These are phyloP conservation scores for Rhizopogon roseolus DNA, from an alignment of 768 basidiomycete genomes.

Conservation along the genomic window DNA sequence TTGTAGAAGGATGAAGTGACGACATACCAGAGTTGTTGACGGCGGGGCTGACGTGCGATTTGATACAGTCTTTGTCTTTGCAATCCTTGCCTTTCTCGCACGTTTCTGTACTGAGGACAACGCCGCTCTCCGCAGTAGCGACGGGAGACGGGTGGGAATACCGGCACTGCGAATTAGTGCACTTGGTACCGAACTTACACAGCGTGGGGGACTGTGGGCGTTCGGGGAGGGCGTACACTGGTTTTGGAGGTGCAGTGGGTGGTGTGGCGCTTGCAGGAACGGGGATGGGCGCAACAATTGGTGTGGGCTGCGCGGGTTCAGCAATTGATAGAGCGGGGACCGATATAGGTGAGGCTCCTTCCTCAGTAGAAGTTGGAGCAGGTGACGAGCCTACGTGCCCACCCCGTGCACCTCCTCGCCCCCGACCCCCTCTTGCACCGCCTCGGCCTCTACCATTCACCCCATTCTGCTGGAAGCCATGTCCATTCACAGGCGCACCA, in stretches of 20 bases:
- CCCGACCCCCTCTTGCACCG: conserved; percentile 41
- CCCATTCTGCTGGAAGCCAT: conserved; percentile 14
- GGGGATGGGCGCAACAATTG: conserved; percentile 22
- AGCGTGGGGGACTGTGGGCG: conserved; percentile 84
- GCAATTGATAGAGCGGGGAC: conserved; percentile 9
- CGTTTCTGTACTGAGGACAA: conserved; percentile 90
- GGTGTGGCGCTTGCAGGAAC: conserved; percentile 17
- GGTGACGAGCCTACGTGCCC: conserved; percentile 27
- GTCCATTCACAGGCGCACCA: conserved; percentile 20
- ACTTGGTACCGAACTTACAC: conserved; percentile 91
- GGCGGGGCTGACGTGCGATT: conserved; percentile 88
- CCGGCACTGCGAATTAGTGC: conserved; percentile 83
- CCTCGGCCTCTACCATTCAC: conserved; percentile 40
- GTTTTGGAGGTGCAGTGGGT: conserved; percentile 5
- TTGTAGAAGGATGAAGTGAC: not conserved
- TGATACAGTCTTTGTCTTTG: conserved; percentile 90
- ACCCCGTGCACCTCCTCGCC: conserved; percentile 44
- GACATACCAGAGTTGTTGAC: conserved; percentile 55
- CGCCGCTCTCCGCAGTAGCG: conserved; percentile 89
- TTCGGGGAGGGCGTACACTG: conserved; percentile 58
- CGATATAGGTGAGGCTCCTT: not conserved
- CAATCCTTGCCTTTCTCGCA: conserved; percentile 89
- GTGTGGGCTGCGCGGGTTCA: conserved; percentile 10
- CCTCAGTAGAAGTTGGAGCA: conserved; percentile 10
- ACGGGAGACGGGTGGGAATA: conserved; percentile 97